Evolutionary conservation across 2,329 filamentous ascomycete genomes (phyloP).

Genomic region (Neofusicoccum kwambonambiense): DNA sequence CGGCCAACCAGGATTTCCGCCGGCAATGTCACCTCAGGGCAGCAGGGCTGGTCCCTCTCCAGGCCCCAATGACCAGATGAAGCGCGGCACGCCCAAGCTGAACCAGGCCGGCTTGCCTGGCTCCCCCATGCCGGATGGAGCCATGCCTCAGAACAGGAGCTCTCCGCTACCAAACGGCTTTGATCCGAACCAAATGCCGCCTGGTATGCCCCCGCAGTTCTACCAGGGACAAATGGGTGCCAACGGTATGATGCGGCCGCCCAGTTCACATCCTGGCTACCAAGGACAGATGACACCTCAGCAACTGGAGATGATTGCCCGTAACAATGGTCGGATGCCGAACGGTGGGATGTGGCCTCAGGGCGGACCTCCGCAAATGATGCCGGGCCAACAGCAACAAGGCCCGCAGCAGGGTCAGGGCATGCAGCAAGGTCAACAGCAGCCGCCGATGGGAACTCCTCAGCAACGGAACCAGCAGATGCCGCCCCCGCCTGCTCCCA

Average conservation of each 20-base stretch:
- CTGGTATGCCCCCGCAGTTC: constrained; percentile 40
- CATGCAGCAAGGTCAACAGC: constrained; percentile 51
- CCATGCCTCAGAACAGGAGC: constrained; percentile 61
- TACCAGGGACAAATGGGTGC: constrained; percentile 36
- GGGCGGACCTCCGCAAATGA: constrained; percentile 50
- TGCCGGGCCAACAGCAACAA: constrained; percentile 41
- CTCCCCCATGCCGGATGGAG: constrained; percentile 68
- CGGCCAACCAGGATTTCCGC: constrained; percentile 55
- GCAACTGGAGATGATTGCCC: constrained; percentile 49
- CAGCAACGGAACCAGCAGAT: constrained; percentile 65
- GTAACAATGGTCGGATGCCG: constrained; percentile 35
- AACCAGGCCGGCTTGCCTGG: constrained; percentile 63
- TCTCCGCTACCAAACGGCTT: constrained; percentile 62
- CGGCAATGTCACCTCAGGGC: constrained; percentile 68
- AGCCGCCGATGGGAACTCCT: constrained; percentile 63
- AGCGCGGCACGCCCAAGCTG: constrained; percentile 74
- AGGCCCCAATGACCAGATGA: constrained; percentile 76
- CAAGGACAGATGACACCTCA: constrained; percentile 63
- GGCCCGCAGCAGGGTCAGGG: constrained; percentile 37
- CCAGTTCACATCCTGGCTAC: constrained; percentile 50
- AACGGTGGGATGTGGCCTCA: constrained; percentile 36
- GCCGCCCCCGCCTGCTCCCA: constrained; percentile 50
- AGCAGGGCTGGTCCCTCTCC: constrained; percentile 70
- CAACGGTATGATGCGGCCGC: constrained; percentile 56
- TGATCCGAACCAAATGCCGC: constrained; percentile 51